Base-by-base conservation (phyloP, 331 rosid genomes). In the Ulmus americana region DNA sequence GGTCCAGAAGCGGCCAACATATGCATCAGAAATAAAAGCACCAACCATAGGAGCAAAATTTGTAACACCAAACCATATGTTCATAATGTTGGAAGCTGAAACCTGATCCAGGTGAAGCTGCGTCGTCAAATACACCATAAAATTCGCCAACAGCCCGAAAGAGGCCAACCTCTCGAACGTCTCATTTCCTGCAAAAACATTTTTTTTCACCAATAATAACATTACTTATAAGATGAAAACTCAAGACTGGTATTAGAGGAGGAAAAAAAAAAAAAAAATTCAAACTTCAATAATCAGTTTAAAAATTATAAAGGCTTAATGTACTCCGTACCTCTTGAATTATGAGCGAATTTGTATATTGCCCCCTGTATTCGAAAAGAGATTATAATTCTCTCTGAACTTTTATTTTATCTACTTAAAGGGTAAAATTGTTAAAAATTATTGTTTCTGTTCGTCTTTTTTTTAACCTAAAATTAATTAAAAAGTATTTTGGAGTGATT, bases 1-100 rank as follows among this genome's bases (percentile, higher is more conserved):
- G 3, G 95, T 80, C 0, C 50, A 14, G 80, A 83, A 92, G 62
- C 95, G 89, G 60, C 98, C 97, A 0, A 64, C 52, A 41, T 84
- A 87, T 8, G 91, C 79, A 63, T 92, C 95, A 52, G 95, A 86
- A 79, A 92, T 59, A 81, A 80, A 92, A 42, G 98, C 98, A 0
- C 97, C 98, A 45, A 87, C 2, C 16, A 92, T 55, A 6, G 98
- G 97, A 1, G 73, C 74, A 42, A 92, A 89, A 55, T 76, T 86
- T 8, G 84, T 46, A 35, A 89, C 7, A 5, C 91, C 94, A 44
- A 6, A 0, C 98, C 98, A 89, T 44, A 89, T 5, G 74, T 82
- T 72, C 41, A 92, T 61, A 8, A 92, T 60, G 68, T 75, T 89
- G 15, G 90, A 56, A 6, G 97, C 98, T 0, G 72, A 16, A 48